Evolutionary conservation across 1,284 basidiomycete species (phyloP).

Genomic region (Cutaneotrichosporon spelunceum): DNA sequence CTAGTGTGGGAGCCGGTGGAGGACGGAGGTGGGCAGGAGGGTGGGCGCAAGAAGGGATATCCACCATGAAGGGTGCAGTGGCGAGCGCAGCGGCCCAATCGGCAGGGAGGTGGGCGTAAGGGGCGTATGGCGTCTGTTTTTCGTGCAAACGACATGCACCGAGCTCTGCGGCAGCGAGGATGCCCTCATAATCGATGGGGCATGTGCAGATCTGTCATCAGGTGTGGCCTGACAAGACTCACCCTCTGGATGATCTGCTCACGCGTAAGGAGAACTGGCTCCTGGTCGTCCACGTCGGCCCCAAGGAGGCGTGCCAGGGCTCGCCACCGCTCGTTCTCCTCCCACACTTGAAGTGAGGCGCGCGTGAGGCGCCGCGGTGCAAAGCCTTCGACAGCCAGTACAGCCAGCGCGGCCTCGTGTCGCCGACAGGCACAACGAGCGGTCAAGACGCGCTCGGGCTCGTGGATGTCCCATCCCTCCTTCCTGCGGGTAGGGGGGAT

Average conservation of each 20-base stretch:
- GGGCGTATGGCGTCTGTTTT: neutral
- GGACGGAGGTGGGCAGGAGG: neutral
- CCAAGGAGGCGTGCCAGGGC: neutral
- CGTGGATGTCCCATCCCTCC: conserved; percentile 1
- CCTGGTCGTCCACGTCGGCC: neutral
- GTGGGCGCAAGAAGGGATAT: neutral
- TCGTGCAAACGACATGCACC: neutral
- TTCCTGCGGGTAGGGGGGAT: neutral
- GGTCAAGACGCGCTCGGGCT: conserved; percentile 2
- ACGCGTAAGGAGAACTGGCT: neutral
- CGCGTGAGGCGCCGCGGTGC: neutral
- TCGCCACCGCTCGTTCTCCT: conserved; percentile 1
- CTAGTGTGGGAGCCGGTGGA: neutral
- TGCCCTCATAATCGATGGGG: neutral
- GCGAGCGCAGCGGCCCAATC: conserved; percentile 2
- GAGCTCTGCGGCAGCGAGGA: neutral
- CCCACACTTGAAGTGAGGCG: neutral
- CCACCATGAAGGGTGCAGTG: neutral
- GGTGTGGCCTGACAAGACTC: neutral
- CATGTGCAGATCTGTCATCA: neutral
- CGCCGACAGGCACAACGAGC: conserved; percentile 1
- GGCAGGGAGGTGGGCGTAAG: neutral
- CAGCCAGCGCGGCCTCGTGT: conserved; percentile 6
- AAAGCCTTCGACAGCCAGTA: conserved; percentile 1
- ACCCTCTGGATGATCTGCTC: neutral